Percentiles rank a stretch among this genome's conserved stretches.
Conservation (phyloP, 177 flowering plant species). For the Vitis hybrid region DNA sequence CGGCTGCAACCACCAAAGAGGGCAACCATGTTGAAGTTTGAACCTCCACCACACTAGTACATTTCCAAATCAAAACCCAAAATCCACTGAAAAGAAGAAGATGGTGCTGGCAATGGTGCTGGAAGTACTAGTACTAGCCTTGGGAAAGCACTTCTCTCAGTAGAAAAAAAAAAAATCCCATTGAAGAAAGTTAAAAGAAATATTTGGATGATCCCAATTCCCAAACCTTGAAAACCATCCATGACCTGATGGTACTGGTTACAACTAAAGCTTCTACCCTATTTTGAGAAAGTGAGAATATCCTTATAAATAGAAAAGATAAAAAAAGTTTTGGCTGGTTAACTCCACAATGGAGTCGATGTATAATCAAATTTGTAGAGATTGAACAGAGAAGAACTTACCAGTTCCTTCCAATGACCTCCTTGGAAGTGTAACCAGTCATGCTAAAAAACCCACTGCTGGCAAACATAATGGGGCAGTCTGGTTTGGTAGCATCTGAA, state of each 20-base stretch:
- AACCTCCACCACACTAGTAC: background rate
- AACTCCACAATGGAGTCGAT: no score
- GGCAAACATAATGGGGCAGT: slow-evolving; percentile 89
- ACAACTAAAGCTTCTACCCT: no score
- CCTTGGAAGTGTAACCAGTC: slow-evolving; percentile 87
- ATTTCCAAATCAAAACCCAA: background rate
- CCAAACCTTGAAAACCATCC: no score
- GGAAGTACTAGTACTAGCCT: no score
- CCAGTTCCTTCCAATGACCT: slow-evolving; percentile 92
- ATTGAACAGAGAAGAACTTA: slow-evolving; percentile 16
- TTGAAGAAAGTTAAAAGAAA: no score
- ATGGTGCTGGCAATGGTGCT: background rate
- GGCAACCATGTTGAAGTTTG: background rate
- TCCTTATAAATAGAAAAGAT: no score
- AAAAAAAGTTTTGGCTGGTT: no score
- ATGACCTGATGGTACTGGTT: no score
- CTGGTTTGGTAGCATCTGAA: slow-evolving; percentile 86
- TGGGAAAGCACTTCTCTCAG: no score
- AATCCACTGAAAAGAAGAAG: background rate
- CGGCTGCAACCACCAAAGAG: slow-evolving; percentile 53
- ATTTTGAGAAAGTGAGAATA: no score
- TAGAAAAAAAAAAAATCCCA: no score
- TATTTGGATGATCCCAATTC: no score
- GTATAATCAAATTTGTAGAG: background rate
- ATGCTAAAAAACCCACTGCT: slow-evolving; percentile 86